Evolutionary conservation across 495 filamentous ascomycete species (phyloP), one percentile per base, ranked within the genome.

Genomic region (Hyphodiscus hymeniophilus): DNA sequence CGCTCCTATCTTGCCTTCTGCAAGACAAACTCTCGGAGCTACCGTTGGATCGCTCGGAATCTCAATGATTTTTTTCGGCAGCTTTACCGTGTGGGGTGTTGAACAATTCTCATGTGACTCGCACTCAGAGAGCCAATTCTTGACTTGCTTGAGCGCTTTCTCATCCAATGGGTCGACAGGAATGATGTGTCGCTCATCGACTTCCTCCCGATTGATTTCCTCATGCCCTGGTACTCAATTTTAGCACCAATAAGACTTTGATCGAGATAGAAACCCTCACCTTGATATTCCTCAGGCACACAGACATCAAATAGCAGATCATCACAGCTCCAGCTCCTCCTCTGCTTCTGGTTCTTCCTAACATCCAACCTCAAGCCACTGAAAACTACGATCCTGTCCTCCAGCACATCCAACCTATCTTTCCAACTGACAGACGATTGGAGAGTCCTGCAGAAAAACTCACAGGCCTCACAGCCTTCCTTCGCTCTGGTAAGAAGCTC

Each of bases 1-100:
- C 30, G 7, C 11, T 4, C 42, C 42, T 30, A 16, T 44, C 15
- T 44, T 32, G 1, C 42, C 42, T 12, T 32, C 26, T 1, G 42
- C n/a, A 6, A 32, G 18, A 11, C 26, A 3, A 28, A 44, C 22
- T 11, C 20, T 6, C 8, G 42, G 42, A n/a, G 21, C 15, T 3
- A 17, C 10, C 1, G n/a, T 7, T 11, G 42, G 28, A 44, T 44
- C 24, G 1, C 3, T 28, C 12, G 42, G 42, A 30, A 44, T 44
- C 15, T 44, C 42, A 17, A 44, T 44, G 42, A 44, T 44, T 23
- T 8, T 23, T 44, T 18, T 32, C 30, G 42, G 42, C 17, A 44
- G 18, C 18, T 15, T 8, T 10, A 32, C 28, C 15, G 23, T 3
- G 3, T n/a, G 21, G 8, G 23, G 24, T 5, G 22, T 44, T 11